Evolutionary conservation across 2,329 filamentous ascomycete genomes (phyloP), one percentile per base, ranked within the genome.

Genomic region (Colletotrichum tabaci): DNA sequence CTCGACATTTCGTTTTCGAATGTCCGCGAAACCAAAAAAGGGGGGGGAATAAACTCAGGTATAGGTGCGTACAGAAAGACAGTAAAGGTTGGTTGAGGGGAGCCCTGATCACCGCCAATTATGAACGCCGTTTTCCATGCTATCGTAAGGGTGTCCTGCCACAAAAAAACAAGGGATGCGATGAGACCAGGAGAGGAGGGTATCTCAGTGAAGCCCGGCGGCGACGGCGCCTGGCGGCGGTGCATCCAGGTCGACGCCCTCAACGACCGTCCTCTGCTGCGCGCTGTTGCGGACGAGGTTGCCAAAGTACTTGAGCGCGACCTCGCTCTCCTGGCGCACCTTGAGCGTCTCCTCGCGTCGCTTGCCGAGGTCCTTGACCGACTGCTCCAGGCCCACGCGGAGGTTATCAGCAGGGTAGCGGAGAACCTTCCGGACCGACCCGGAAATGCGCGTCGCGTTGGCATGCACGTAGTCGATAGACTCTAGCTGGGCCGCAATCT

Each of bases 401-500:
- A 99, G 89, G 77, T 94, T 95, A 78, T 96, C 93, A 1, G 95
- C 94, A 0, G 96, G 96, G 77, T 93, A 91, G 71, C 94, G 94
- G 49, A 99, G 89, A 10, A 98, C 94, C 79, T 95, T 94, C 75
- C 96, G 94, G 52, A 98, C 94, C 66, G 97, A 93, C 35, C 90
- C 88, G 26, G 94, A 92, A 77, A 99, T 97, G 65, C 96, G 93
- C 21, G 89, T 87, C 55, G 95, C 91, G 84, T 99, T 99, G 75
- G 90, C 84, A 82, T 99, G 96, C 1, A 96, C 94, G 79, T 98
- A 99, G 84, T 99, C 96, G 78, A 98, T 91, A 21, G 93, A 89
- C 9, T 89, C 85, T 47, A 99, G 91, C 77, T 95, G 94, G 42
- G 90, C 86, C 2, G 94, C 92, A 70, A 99, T 93, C 84, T 98